Percentiles rank a stretch among this genome's conserved stretches.
Evolutionary conservation across 106 monocot species (phyloP).

Genomic region (Posidonia australis): DNA sequence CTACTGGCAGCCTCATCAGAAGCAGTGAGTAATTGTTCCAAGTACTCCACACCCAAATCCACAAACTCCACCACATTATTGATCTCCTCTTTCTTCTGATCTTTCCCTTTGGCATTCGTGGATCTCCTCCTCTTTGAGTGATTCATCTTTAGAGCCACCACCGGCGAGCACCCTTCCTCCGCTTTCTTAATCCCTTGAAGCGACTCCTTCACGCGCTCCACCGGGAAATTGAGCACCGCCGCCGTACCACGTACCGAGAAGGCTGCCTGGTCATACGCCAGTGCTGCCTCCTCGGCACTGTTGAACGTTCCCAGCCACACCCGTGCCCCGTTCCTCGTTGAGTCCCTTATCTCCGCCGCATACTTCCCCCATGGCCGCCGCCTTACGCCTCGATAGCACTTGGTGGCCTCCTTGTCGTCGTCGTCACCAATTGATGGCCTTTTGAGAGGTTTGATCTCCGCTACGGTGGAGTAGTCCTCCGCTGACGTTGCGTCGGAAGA

Average conservation of each 20-base stretch:
- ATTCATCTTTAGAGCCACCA: constrained; percentile 11
- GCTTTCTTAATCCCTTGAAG: not conserved
- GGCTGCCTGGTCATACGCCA: constrained; percentile 28
- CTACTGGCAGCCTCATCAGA: not conserved
- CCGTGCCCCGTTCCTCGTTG: constrained; percentile 12
- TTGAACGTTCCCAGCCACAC: constrained; percentile 32
- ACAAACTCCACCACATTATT: constrained; percentile 10
- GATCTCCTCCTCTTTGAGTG: constrained; percentile 9
- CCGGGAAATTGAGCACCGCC: constrained; percentile 23
- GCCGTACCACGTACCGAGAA: constrained; percentile 11
- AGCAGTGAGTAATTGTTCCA: constrained; percentile 9
- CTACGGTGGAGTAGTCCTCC: no score
- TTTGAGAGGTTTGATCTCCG: not conserved
- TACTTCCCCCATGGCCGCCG: constrained; percentile 21
- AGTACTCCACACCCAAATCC: constrained; percentile 14
- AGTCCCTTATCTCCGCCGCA: constrained; percentile 26
- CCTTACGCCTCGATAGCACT: constrained; percentile 12
- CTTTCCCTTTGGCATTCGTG: not conserved
- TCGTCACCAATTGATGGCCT: not conserved
- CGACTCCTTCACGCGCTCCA: constrained; percentile 17
- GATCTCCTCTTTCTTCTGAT: not conserved
- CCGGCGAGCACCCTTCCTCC: constrained; percentile 14
- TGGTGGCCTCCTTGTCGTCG: not conserved
- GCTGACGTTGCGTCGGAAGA: no score
- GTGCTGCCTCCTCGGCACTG: constrained; percentile 22